Evolutionary conservation across 1,139 yeast genomes (phyloP).

Genomic region (Entelexis sorbosivorans): DNA sequence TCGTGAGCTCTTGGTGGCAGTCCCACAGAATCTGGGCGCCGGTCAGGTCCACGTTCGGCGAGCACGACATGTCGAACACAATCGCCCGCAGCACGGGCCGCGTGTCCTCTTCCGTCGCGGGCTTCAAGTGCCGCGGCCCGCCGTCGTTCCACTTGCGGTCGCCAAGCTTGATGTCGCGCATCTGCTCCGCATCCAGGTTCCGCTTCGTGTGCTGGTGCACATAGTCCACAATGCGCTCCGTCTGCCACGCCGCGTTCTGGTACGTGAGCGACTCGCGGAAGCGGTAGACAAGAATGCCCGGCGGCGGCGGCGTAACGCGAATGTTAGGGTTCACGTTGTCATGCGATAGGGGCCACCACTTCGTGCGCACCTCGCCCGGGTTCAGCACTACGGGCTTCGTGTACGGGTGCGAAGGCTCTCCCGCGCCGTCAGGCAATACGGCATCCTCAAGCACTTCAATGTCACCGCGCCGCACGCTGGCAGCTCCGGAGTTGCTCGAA

Average conservation of each 20-base stretch:
- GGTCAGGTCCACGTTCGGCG: conserved; percentile 66
- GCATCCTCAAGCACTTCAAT: conserved; percentile 14
- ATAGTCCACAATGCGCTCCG: conserved; percentile 59
- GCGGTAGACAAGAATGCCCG: conserved; percentile 78
- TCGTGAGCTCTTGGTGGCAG: conserved; percentile 57
- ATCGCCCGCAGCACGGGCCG: conserved; percentile 61
- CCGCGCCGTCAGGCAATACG: conserved; percentile 13
- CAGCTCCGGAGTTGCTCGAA: neutral
- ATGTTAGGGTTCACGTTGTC: conserved; percentile 48
- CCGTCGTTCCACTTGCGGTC: conserved; percentile 91
- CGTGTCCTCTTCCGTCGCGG: conserved; percentile 33
- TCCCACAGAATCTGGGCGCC: conserved; percentile 71
- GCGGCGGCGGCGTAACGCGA: conserved; percentile 65
- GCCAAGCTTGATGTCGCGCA: conserved; percentile 34
- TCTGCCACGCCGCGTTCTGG: conserved; percentile 66
- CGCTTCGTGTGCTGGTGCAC: conserved; percentile 52
- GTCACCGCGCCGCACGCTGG: neutral
- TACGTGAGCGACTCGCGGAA: conserved; percentile 73
- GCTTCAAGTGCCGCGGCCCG: conserved; percentile 41
- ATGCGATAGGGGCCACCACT: conserved; percentile 68
- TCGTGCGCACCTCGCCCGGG: conserved; percentile 2
- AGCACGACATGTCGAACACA: conserved; percentile 72
- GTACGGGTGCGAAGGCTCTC: conserved; percentile 12
- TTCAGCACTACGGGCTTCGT: conserved; percentile 13
- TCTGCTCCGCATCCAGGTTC: conserved; percentile 33